Percentiles rank a stretch among this genome's conserved stretches.
Evolutionary conservation across 768 basidiomycete species (phyloP).

Genomic region (Suillus brevipes): DNA sequence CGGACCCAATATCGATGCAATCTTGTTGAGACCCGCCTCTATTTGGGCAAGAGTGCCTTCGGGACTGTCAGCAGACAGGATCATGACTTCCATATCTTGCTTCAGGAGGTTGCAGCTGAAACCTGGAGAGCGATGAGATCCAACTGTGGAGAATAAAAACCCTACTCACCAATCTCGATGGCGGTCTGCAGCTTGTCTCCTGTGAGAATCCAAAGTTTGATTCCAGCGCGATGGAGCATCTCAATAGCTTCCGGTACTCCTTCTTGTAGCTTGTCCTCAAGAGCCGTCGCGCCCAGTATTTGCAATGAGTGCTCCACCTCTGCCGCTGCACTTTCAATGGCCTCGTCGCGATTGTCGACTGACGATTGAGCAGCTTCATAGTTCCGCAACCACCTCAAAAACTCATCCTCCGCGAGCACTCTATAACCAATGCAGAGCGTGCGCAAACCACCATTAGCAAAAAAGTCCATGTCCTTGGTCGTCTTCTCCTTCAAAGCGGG

Average conservation of each 20-base stretch:
- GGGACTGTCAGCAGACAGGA: slow-evolving; percentile 79
- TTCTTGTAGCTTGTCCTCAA: slow-evolving; percentile 97
- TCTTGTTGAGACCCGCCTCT: slow-evolving; percentile 92
- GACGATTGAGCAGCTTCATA: slow-evolving; percentile 84
- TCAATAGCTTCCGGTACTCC: slow-evolving; percentile 97
- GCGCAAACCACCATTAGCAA: slow-evolving; percentile 89
- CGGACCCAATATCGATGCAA: slow-evolving; percentile 81
- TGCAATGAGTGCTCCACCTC: slow-evolving; percentile 76
- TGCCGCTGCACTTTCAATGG: slow-evolving; percentile 86
- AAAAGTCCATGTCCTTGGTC: slow-evolving; percentile 83
- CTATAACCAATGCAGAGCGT: slow-evolving; percentile 89
- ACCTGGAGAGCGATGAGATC: slow-evolving; percentile 33
- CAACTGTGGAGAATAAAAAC: slow-evolving; percentile 6
- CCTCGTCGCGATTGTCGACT: slow-evolving; percentile 81
- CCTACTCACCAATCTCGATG: slow-evolving; percentile 78
- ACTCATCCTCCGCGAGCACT: slow-evolving; percentile 81
- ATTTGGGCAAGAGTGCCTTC: slow-evolving; percentile 82
- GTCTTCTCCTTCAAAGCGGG: slow-evolving; percentile 73
- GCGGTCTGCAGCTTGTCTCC: slow-evolving; percentile 98
- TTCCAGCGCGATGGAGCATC: slow-evolving; percentile 85
- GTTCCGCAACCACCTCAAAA: slow-evolving; percentile 70
- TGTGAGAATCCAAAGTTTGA: slow-evolving; percentile 98
- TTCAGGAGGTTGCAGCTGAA: slow-evolving; percentile 96
- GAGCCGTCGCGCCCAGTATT: slow-evolving; percentile 92
- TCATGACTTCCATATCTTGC: slow-evolving; percentile 96